Base-by-base conservation (phyloP, 1,284 basidiomycete genomes). In the Boletus mariae region DNA sequence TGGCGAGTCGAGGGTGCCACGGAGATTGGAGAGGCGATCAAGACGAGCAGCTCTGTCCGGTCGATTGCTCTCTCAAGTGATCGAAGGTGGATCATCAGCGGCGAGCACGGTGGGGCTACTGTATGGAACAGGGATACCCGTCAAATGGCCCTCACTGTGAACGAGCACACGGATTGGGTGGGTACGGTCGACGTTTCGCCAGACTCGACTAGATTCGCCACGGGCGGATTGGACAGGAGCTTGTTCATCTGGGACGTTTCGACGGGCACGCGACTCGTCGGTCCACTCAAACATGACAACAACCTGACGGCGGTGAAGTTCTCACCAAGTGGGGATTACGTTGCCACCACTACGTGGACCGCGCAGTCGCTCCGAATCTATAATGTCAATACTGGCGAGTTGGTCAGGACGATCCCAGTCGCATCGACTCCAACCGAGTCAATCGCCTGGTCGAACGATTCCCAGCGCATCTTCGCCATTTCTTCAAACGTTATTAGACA, bases 81-180 rank as follows among this genome's bases (percentile, higher is more conserved):
- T 32, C 58, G 54, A 17, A 53, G 44, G 20, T 46, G 35, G 44
- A n/a, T 59, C 12, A 49, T 49, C 12, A 51, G 42, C 26, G 54
- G 54, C 41, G 51, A 34, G 35, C 35, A 37, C 40, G 53, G 41
- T 13, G 29, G 49, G 31, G 32, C 41, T 20, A 51, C 42, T 26
- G 48, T 59, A 9, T 59, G 58, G 58, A 32, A 59, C 42, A 15
- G 45, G 9, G 37, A 32, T 11, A 57, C 57, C 3, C 48, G 28
- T 11, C 32, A 54, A 25, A 43, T 17, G 6, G 29, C 34, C 20
- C 8, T 47, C 9, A 37, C 32, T 7, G 40, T 54, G 12, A 28
- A 48, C 7, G 49, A 43, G 20, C 53, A 54, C 41, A 37, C 43
- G 5, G 26, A 17, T 2, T 37, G 41, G 41, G 45, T 47, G 37